Evolutionary conservation across 1,139 yeast genomes (phyloP).

Genomic region (Arxiozyma heterogenica): DNA sequence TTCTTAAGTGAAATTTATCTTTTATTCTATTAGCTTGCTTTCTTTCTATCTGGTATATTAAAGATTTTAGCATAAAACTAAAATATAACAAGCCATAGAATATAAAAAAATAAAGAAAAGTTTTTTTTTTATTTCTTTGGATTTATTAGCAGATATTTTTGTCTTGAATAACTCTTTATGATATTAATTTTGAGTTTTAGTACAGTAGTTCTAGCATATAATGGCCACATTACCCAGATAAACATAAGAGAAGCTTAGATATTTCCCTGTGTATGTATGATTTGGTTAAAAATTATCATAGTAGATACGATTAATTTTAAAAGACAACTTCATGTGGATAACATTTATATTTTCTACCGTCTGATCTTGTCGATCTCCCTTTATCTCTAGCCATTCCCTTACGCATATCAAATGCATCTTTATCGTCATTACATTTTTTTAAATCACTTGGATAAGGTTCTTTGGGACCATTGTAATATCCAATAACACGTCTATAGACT

Average conservation of each 20-base stretch:
- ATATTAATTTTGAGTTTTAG: no score
- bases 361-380: slow-evolving; percentile 40
- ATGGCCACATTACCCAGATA: no score
- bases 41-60: no score
- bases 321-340: slow-evolving; percentile 49
- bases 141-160: no score
- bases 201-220: no score
- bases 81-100: no score
- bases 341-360: slow-evolving; percentile 52
- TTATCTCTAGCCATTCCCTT: slow-evolving; percentile 39
- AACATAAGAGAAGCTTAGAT: background rate
- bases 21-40: no score
- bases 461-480: slow-evolving; percentile 52
- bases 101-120: no score
- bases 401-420: slow-evolving; percentile 88
- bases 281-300: background rate
- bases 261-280: background rate
- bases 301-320: slow-evolving; percentile 7
- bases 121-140: background rate
- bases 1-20: no score
- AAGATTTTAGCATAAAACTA: no score
- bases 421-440: slow-evolving; percentile 46
- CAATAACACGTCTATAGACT: slow-evolving; percentile 80
- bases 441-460: slow-evolving; percentile 35
- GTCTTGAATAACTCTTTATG: no score